A percentile compares a stretch with the other conserved stretches of the same genome.
These are phyloP conservation scores for Diaporthe nobilis DNA, from an alignment of 2,329 filamentous ascomycete genomes.

Conservation along the genomic window DNA sequence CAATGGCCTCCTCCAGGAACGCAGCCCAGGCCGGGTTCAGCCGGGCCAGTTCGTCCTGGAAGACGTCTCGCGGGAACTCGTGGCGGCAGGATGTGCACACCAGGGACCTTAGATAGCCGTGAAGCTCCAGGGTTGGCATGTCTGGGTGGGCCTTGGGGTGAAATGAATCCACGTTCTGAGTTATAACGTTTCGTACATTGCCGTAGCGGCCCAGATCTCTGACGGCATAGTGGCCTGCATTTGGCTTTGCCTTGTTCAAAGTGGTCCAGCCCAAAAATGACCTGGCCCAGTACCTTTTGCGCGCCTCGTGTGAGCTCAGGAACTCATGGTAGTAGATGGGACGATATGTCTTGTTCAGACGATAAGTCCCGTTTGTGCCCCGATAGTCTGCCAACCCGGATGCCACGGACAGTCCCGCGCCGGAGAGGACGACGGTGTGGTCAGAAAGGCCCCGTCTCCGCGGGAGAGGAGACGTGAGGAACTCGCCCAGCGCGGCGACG, in stretches of 20 bases:
- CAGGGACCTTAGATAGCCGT: conserved; percentile 88
- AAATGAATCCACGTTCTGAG: conserved; percentile 98
- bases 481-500: conserved; percentile 81
- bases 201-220: conserved; percentile 79
- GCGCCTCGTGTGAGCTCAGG: conserved; percentile 81
- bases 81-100: conserved; percentile 85
- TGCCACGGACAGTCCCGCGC: conserved; percentile 93
- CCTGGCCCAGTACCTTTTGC: conserved; percentile 95
- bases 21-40: conserved; percentile 90
- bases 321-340: conserved; percentile 97
- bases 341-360: conserved; percentile 88
- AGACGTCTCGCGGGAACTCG: conserved; percentile 78
- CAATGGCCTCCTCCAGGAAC: conserved; percentile 80
- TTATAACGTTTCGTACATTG: conserved; percentile 82
- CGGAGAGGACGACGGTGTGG: conserved; percentile 72
- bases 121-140: conserved; percentile 85
- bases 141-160: conserved; percentile 83
- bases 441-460: conserved; percentile 63
- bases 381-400: conserved; percentile 95
- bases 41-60: conserved; percentile 81
- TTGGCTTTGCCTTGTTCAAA: conserved; percentile 83
- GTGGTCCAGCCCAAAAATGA: conserved; percentile 95
- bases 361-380: conserved; percentile 90
- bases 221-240: conserved; percentile 84
- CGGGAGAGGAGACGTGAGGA: conserved; percentile 73